A percentile compares a stretch with the other conserved stretches of the same genome.
phyloP scores from a whole-genome alignment of 192 early-diverging fungal genomes.

The Backusella westeae region DNA sequence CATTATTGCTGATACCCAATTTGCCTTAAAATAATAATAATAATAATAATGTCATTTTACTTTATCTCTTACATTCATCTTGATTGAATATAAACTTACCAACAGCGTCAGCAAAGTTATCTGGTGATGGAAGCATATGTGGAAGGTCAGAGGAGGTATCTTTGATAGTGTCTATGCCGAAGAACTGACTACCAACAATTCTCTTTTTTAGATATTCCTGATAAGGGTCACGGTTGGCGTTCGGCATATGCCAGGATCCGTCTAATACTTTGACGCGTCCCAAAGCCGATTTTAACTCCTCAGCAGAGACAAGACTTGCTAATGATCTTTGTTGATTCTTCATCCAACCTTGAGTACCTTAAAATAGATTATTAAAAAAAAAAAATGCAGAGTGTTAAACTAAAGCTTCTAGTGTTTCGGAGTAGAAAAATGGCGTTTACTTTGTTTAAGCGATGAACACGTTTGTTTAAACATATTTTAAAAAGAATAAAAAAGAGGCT shows the following conservation, averaged over 20 bases:
- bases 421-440: not conserved
- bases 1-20: slow-evolving; percentile 73
- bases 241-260: slow-evolving; percentile 91
- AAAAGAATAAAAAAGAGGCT: not conserved
- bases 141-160: slow-evolving; percentile 72
- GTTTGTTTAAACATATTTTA: slow-evolving; percentile 3
- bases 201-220: slow-evolving; percentile 69
- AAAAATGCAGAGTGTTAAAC: not conserved
- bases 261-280: slow-evolving; percentile 75
- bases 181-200: slow-evolving; percentile 71
- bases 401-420: not conserved
- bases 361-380: not conserved
- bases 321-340: slow-evolving; percentile 16
- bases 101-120: slow-evolving; percentile 71
- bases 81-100: slow-evolving; percentile 39
- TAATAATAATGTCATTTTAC: not conserved
- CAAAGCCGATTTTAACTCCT: slow-evolving; percentile 12
- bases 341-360: not conserved
- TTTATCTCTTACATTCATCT: not conserved
- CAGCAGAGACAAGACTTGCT: slow-evolving; percentile 16
- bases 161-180: slow-evolving; percentile 87
- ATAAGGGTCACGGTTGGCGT: slow-evolving; percentile 59
- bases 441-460: not conserved
- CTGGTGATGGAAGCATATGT: slow-evolving; percentile 85
- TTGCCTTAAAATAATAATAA: slow-evolving; percentile 46